Evolutionary conservation across 2,329 filamentous ascomycete species (phyloP).

Genomic region (Cladophialophora carrionii): DNA sequence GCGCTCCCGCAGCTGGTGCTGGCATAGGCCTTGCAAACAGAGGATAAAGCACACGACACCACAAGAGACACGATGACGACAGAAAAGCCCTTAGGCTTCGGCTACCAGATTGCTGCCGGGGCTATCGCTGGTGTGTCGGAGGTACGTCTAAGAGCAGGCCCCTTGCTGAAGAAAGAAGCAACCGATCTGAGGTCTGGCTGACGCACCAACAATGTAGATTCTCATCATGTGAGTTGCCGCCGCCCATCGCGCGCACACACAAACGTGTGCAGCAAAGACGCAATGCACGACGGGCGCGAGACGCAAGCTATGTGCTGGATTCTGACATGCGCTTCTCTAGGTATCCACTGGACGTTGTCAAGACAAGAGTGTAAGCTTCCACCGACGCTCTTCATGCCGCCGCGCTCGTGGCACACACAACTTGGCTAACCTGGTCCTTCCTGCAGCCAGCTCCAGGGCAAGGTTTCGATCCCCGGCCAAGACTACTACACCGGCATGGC

Average conservation of each 20-base stretch:
- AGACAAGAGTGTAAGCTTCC: constrained; percentile 83
- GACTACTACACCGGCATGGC: constrained; percentile 96
- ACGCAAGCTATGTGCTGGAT: neutral
- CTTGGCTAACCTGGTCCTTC: constrained; percentile 1
- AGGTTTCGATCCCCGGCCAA: constrained; percentile 66
- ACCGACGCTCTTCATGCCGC: constrained; percentile 14
- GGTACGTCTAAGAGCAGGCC: constrained; percentile 60
- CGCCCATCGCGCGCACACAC: constrained; percentile 3
- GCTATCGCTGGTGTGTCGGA: constrained; percentile 98
- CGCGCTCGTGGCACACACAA: neutral
- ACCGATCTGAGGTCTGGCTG: constrained; percentile 4
- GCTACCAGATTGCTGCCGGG: constrained; percentile 94
- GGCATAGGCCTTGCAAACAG: neutral
- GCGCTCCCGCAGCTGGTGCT: neutral
- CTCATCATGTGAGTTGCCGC: constrained; percentile 72
- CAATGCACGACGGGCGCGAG: neutral
- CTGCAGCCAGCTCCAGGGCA: constrained; percentile 80
- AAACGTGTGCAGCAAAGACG: neutral
- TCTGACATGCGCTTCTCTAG: constrained; percentile 52
- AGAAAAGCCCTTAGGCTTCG: constrained; percentile 82
- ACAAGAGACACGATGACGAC: constrained; percentile 28
- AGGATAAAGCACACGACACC: constrained; percentile 24
- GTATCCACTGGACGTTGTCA: constrained; percentile 98
- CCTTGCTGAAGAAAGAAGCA: neutral
- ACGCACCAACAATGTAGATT: constrained; percentile 62